Conservation (phyloP, 2,329 filamentous ascomycete species). For the Pestalotiopsis sp. region DNA sequence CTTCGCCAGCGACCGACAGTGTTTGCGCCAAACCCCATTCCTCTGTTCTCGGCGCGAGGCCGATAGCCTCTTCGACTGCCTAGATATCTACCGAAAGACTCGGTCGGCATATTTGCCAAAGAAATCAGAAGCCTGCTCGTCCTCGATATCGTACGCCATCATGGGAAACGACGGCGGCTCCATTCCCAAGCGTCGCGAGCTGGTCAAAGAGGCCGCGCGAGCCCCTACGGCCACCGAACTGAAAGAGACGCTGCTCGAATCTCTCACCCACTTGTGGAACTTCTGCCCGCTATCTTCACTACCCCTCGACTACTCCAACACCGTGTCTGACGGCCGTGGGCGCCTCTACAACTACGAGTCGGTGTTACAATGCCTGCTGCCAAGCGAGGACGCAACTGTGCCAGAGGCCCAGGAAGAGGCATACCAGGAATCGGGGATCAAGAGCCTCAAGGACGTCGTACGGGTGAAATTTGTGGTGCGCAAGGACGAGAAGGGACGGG, state of each 20-base stretch:
- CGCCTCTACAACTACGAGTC: conserved; percentile 95
- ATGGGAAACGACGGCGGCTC: conserved; percentile 99
- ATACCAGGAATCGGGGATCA: conserved; percentile 64
- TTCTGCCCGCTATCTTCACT: conserved; percentile 85
- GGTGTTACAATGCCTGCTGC: conserved; percentile 65
- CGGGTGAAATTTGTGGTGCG: conserved; percentile 73
- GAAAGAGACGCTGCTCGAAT: conserved; percentile 85
- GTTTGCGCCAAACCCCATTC: too few relatives aligned
- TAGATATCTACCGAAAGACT: too few relatives aligned
- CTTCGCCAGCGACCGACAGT: too few relatives aligned
- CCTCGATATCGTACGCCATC: neutral
- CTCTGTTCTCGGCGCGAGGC: too few relatives aligned
- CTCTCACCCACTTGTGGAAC: conserved; percentile 83
- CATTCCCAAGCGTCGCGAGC: conserved; percentile 92
- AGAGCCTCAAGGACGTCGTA: conserved; percentile 81
- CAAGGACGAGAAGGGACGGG: conserved; percentile 42
- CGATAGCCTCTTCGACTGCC: neutral
- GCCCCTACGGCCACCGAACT: conserved; percentile 81
- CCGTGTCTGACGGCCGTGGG: conserved; percentile 84
- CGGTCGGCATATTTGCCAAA: too few relatives aligned
- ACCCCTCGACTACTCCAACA: conserved; percentile 67
- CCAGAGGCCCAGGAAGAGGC: conserved; percentile 32
- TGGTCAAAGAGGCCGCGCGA: conserved; percentile 91
- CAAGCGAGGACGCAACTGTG: conserved; percentile 59
- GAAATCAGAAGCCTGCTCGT: neutral